Base-by-base conservation (phyloP, 352 stramenopile genomes). In the Pythium chondricola region DNA sequence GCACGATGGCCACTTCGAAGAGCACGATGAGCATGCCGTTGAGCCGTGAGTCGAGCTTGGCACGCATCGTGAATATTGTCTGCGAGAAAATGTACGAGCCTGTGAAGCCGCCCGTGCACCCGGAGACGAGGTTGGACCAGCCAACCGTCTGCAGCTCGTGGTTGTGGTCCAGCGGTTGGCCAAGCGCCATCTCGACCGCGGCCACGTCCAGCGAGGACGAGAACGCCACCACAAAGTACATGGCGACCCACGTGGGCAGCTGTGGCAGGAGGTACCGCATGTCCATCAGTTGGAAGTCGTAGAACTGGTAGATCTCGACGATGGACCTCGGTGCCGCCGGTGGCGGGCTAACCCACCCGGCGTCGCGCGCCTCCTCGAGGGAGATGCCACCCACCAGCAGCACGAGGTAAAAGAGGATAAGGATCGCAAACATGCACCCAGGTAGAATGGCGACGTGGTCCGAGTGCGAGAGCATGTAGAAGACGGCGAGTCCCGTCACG, bases 41-140 rank as follows among this genome's bases (percentile, higher is more conserved):
- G 42, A 84, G 48, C 18, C 83, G 80, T 20, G 65, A 86, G 27
- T 93, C 68, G 33, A 93, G 68, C 20, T 85, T 79, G 25, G 79
- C 74, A 17, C 82, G 82, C 57, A 93, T 65, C 31, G 83, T 90
- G 60, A 94, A 93, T 46, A 94, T 93, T 31, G 94, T 99, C 75
- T 99, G 96, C 21, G 85, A 97, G 66, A 99, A 99, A 58, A 99
- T 98, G 68, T 99, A 99, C 21, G 82, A 97, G 6, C 97, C 97
- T 5, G 96, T 99, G 63, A 98, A 99, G 32, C 97, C 97, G 17
- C 97, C 96, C 0, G 84, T 88, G 30, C 98, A 42, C 5, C 97
- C 97, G 22, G 87, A 98, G 13, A 98, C 59, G 16, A 98, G 68
- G 70, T 99, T 99, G 37, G 85, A 97, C 21, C 97, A 71, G 1